Evolutionary conservation across 148 eudicot genomes (phyloP).

Genomic region (Persicaria maculosa): DNA sequence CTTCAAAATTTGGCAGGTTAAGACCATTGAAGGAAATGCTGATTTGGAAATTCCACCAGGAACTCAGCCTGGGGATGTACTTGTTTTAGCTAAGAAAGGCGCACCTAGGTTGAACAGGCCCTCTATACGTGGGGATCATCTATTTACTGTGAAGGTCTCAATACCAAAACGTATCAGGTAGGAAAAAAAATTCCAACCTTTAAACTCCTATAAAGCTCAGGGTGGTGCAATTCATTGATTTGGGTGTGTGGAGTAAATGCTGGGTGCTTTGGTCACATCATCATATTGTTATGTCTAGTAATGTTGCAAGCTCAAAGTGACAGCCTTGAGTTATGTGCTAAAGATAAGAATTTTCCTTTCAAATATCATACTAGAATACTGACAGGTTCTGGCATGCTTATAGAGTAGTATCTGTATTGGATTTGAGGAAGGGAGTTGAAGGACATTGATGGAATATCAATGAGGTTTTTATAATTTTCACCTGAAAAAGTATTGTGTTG

Average conservation of each 20-base stretch:
- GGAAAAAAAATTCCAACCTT: not conserved
- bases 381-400: not conserved
- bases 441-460: not conserved
- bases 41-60: slow-evolving; percentile 88
- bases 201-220: not conserved
- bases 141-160: slow-evolving; percentile 66
- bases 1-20: slow-evolving; percentile 41
- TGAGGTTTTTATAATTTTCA: not conserved
- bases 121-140: slow-evolving; percentile 91
- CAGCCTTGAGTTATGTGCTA: not conserved
- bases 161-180: slow-evolving; percentile 93
- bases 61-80: slow-evolving; percentile 96
- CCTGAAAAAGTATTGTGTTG: not conserved
- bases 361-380: not conserved
- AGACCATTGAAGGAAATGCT: slow-evolving; percentile 79
- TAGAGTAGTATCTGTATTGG: not conserved
- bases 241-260: not conserved
- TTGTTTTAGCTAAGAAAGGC: slow-evolving; percentile 90
- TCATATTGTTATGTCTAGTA: not conserved
- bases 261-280: not conserved
- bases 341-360: not conserved
- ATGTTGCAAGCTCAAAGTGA: not conserved
- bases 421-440: not conserved
- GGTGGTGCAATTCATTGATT: not conserved
- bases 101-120: slow-evolving; percentile 88